phyloP scores from a whole-genome alignment of 78 protist species.

The Speleostelium caveatum region DNA sequence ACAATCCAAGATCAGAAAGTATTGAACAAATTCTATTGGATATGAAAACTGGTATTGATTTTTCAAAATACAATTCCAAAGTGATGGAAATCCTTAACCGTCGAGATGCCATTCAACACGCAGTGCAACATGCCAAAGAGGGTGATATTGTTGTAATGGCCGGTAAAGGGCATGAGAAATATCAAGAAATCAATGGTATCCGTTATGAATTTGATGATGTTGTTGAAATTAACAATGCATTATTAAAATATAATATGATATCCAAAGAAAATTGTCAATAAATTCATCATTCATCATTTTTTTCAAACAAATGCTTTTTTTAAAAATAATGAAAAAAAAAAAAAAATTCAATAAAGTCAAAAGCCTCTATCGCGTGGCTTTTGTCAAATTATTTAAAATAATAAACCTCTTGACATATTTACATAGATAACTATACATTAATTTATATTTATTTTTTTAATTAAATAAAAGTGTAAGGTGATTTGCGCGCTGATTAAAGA shows the following conservation, averaged over 20 bases:
- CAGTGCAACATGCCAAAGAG: conserved; percentile 1
- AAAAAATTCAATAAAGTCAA: too few relatives aligned
- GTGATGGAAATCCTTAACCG: not conserved
- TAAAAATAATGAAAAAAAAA: too few relatives aligned
- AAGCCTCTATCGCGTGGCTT: too few relatives aligned
- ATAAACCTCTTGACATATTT: too few relatives aligned
- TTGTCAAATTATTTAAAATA: too few relatives aligned
- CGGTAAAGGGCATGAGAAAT: not conserved
- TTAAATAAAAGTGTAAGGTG: too few relatives aligned
- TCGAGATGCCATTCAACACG: not conserved
- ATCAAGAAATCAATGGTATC: not conserved
- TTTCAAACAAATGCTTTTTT: too few relatives aligned
- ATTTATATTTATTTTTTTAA: too few relatives aligned
- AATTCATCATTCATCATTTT: too few relatives aligned
- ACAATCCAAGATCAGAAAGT: not conserved
- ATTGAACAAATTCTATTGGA: not conserved
- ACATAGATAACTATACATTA: too few relatives aligned
- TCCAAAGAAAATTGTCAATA: not conserved
- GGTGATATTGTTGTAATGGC: not conserved
- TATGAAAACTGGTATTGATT: not conserved
- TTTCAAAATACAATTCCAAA: not conserved
- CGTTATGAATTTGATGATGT: not conserved
- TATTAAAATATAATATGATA: not conserved
- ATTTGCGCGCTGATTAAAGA: too few relatives aligned
- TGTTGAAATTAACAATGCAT: not conserved